These are phyloP conservation scores for Tylopilus rubrobrunneus DNA, from an alignment of 768 basidiomycete species.

Conservation along the genomic window DNA sequence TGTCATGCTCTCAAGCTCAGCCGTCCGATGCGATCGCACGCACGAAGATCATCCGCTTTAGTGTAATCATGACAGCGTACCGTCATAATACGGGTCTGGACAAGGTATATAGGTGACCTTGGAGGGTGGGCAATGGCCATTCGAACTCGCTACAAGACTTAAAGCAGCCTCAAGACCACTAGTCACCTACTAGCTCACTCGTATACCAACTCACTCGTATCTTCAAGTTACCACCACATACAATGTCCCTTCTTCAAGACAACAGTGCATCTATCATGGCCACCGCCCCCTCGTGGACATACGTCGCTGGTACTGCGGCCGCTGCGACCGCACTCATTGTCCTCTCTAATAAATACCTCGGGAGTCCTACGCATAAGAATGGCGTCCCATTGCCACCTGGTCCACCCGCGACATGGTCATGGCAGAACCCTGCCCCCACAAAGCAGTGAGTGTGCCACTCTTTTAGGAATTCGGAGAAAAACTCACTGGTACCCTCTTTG, in stretches of 20 bases:
- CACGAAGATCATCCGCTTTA: not conserved
- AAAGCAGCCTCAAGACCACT: not conserved
- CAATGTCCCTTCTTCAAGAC: not conserved
- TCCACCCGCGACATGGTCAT: constrained; percentile 2
- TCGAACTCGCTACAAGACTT: not conserved
- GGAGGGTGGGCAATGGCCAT: not conserved
- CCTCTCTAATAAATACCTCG: not conserved
- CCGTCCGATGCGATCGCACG: not conserved
- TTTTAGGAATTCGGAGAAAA: no score
- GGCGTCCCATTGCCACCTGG: not conserved
- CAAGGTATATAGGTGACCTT: not conserved
- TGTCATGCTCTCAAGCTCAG: not conserved
- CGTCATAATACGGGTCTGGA: not conserved
- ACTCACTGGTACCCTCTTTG: no score
- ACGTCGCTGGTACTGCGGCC: not conserved
- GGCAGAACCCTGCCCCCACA: constrained; percentile 1
- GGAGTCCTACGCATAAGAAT: not conserved
- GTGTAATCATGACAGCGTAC: not conserved
- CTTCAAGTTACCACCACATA: not conserved
- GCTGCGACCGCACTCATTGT: not conserved
- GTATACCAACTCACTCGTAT: not conserved
- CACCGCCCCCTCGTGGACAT: not conserved
- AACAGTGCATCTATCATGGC: not conserved
- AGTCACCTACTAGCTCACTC: not conserved
- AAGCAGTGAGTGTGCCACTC: not conserved